phyloP scores from a whole-genome alignment of 2,329 filamentous ascomycete species.

The Alternaria gaisen region DNA sequence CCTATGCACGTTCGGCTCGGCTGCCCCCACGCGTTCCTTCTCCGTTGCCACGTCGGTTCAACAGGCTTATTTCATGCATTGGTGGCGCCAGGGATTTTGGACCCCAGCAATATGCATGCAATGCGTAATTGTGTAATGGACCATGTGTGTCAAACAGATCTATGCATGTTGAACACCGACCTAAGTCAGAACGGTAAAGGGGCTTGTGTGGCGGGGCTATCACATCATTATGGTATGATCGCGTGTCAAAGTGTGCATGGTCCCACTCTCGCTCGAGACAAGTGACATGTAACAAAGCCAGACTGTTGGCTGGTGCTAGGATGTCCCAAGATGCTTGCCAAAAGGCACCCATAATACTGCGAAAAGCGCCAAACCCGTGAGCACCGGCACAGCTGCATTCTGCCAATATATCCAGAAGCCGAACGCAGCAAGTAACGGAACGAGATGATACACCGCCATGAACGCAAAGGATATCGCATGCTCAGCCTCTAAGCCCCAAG shows the following conservation, averaged over 20 bases:
- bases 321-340: neutral
- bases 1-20: conserved; percentile 8
- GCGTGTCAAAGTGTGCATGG: neutral
- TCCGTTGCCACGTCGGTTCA: neutral
- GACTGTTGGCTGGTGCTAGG: neutral
- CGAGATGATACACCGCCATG: conserved; percentile 7
- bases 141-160: neutral
- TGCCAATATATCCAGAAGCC: conserved; percentile 15
- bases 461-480: neutral
- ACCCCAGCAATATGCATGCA: neutral
- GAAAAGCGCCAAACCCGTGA: conserved; percentile 8
- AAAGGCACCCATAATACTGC: conserved; percentile 5
- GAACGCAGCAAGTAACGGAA: conserved; percentile 2
- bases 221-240: neutral
- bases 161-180: neutral
- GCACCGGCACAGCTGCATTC: conserved; percentile 2
- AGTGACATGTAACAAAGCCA: neutral
- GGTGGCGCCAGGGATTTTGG: neutral
- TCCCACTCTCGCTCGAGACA: neutral
- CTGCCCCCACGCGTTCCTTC: conserved; percentile 18
- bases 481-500: neutral
- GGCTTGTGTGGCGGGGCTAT: neutral
- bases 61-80: neutral
- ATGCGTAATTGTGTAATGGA: neutral
- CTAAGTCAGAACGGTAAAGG: neutral